These are phyloP conservation scores for Coniferiporia weirii DNA, from an alignment of 1,284 basidiomycete genomes.

Conservation along the genomic window DNA sequence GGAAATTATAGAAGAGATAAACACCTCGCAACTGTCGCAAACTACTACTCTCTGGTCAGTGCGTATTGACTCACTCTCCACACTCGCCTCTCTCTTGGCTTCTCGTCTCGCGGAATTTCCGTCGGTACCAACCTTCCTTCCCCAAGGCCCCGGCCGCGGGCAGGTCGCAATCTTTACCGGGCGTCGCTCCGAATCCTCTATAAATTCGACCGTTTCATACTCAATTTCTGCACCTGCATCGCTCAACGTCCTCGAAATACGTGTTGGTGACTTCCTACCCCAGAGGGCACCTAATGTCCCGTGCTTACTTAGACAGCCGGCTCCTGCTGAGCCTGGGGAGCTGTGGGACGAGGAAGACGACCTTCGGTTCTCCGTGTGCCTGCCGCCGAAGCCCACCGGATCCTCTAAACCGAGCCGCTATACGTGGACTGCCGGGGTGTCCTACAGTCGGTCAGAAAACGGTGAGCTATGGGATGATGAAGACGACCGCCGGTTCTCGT, in stretches of 20 bases:
- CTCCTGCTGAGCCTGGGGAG: conserved; percentile 8
- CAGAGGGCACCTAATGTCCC: background rate
- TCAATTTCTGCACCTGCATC: conserved; percentile 15
- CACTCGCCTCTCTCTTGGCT: conserved; percentile 14
- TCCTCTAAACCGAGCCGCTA: conserved; percentile 3
- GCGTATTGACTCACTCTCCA: conserved; percentile 13
- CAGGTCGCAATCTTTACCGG: background rate
- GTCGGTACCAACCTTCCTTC: conserved; percentile 7
- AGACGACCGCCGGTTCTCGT: conserved; percentile 15
- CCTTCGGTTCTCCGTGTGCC: conserved; percentile 3
- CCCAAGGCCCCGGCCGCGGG: background rate
- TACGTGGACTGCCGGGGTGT: conserved; percentile 18
- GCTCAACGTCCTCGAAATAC: conserved; percentile 7
- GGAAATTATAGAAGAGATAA: conserved; percentile 7
- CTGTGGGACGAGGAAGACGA: conserved; percentile 20
- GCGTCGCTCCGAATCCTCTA: background rate
- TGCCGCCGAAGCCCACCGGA: background rate
- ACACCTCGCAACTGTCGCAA: conserved; percentile 2
- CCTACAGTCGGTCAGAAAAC: background rate
- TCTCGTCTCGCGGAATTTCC: conserved; percentile 13
- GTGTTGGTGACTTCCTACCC: conserved; percentile 1
- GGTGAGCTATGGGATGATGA: conserved; percentile 19
- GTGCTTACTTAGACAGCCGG: background rate
- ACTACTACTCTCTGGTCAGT: conserved; percentile 9
- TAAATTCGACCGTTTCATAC: conserved; percentile 1